Base-by-base conservation (phyloP, 2,329 filamentous ascomycete species). In the Macrophomina pseudophaseolina region DNA sequence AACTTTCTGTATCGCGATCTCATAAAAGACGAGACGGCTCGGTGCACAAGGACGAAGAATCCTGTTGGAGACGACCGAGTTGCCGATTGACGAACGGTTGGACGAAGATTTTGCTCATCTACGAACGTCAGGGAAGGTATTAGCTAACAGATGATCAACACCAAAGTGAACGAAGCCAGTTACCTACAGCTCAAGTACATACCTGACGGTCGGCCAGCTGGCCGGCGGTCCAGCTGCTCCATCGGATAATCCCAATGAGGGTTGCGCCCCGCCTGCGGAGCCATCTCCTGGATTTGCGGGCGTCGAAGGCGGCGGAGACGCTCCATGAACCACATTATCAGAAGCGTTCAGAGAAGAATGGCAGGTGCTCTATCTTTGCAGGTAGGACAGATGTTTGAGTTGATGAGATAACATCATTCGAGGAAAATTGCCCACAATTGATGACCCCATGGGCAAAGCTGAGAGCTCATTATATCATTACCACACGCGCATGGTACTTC, bases 21-120 rank as follows among this genome's bases (percentile, higher is more conserved):
- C 18, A 62, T 35, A 5, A 46, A 3, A 12, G 58, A 49, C 30
- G 58, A 49, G 11, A 62, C 44, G 16, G 44, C 58, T 14, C 44
- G 44, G n/a, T 30, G 58, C 32, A 49, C 30, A 11, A 62, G 32
- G 58, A 30, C 44, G 32, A 33, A 62, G 4, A 62, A 38, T 8
- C 56, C 40, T 23, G 30, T 33, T 42, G 28, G 42, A 1, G 56
- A 46, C 7, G 40, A 60, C 11, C 42, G 44, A 12, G 12, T 33
- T 14, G 16, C 30, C 32, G 58, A 8, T 49, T 44, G 42, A 35
- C 32, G 32, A 16, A 49, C n/a, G 12, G 16, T 16, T 30, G 44
- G 30, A 9, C 44, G 58, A 40, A 62, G 58, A 28, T 12, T 28
- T 62, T 62, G 58, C 46, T 62, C 58, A 38, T 48, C 58, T 49